These are phyloP conservation scores for Leccinum griseonigrum DNA, from an alignment of 1,284 basidiomycete species.

Conservation along the genomic window DNA sequence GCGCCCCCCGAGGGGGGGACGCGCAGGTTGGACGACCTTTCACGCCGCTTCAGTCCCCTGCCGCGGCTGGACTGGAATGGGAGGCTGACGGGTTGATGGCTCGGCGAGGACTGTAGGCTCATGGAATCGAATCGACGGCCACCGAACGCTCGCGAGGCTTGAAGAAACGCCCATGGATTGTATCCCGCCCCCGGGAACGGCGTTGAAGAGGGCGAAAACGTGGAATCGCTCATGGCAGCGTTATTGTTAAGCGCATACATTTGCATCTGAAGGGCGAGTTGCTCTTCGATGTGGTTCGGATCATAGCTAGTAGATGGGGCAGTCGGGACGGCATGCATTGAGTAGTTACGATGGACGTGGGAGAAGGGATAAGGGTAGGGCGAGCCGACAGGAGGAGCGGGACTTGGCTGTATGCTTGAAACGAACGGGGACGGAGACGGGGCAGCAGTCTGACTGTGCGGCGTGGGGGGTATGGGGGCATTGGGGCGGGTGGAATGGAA, in stretches of 20 bases:
- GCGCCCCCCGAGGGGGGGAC: slow-evolving; percentile 23
- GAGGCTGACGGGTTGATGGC: slow-evolving; percentile 63
- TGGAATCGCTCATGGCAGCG: slow-evolving; percentile 63
- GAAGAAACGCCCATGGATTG: slow-evolving; percentile 66
- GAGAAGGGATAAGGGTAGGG: slow-evolving; percentile 75
- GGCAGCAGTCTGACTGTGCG: slow-evolving; percentile 68
- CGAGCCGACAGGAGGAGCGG: slow-evolving; percentile 56
- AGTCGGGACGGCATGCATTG: slow-evolving; percentile 35
- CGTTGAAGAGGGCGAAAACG: slow-evolving; percentile 67
- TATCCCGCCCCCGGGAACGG: slow-evolving; percentile 61
- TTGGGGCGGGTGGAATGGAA: slow-evolving; percentile 58
- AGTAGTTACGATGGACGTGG: slow-evolving; percentile 59
- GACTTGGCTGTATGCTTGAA: slow-evolving; percentile 45
- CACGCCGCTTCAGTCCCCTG: slow-evolving; percentile 36
- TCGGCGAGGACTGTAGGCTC: slow-evolving; percentile 72
- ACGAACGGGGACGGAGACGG: slow-evolving; percentile 65
- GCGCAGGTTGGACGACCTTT: slow-evolving; percentile 37
- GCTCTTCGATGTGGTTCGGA: slow-evolving; percentile 60
- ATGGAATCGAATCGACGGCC: slow-evolving; percentile 37
- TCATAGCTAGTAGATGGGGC: slow-evolving; percentile 49
- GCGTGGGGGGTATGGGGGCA: slow-evolving; percentile 73
- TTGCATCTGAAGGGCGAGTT: slow-evolving; percentile 70
- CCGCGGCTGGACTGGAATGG: slow-evolving; percentile 44
- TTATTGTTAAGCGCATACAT: slow-evolving; percentile 71
- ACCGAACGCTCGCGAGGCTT: slow-evolving; percentile 47